phyloP scores from a whole-genome alignment of 2,329 filamentous ascomycete genomes.

The Penicillium sp. region DNA sequence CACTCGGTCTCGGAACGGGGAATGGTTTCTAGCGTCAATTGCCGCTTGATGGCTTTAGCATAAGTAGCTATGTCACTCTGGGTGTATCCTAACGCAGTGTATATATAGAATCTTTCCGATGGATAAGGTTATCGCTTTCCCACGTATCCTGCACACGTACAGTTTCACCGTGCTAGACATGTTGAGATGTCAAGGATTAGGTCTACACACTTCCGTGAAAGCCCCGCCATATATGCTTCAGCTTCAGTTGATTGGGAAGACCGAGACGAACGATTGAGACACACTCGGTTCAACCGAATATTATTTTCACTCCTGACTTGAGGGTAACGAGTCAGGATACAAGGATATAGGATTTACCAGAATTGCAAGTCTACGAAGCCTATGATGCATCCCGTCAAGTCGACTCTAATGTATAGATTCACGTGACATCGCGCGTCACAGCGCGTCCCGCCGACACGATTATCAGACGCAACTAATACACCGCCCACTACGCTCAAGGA shows the following conservation, averaged over 20 bases:
- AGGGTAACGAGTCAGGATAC: too few species aligned
- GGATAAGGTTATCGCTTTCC: not conserved
- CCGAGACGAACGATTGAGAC: too few species aligned
- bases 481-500: constrained; percentile 1
- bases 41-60: constrained; percentile 14
- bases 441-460: constrained; percentile 15
- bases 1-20: constrained; percentile 24
- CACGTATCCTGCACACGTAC: not conserved
- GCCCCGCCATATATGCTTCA: not conserved
- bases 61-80: constrained; percentile 20
- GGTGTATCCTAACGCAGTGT: constrained; percentile 24
- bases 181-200: not conserved
- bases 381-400: not conserved
- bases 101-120: constrained; percentile 22
- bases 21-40: constrained; percentile 9
- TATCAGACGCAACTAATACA: not conserved
- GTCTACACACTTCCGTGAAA: too few species aligned
- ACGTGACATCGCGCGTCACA: constrained; percentile 24
- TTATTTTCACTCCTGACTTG: too few species aligned
- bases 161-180: not conserved
- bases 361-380: not conserved
- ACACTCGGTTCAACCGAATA: too few species aligned
- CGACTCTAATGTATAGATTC: not conserved
- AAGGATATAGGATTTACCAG: too few species aligned
- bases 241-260: not conserved